Evolutionary conservation across 2,329 filamentous ascomycete species (phyloP).

Genomic region (Cordyceps fumosorosea): DNA sequence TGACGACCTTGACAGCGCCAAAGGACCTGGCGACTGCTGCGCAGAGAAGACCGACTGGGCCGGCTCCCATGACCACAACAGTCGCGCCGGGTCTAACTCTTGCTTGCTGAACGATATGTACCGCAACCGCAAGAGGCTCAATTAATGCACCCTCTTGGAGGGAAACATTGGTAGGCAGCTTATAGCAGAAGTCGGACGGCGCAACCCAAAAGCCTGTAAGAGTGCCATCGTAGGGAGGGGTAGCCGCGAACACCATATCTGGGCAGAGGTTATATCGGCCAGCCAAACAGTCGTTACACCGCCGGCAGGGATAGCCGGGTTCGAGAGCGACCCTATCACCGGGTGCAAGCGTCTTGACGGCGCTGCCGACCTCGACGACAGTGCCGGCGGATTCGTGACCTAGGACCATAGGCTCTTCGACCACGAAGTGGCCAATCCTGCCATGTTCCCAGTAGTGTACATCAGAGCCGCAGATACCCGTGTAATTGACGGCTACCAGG

Average conservation of each 20-base stretch:
- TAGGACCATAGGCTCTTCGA: background rate
- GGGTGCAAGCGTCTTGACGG: background rate
- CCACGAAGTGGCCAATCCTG: background rate
- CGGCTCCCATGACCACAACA: no score
- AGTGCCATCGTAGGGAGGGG: background rate
- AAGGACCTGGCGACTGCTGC: no score
- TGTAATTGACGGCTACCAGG: background rate
- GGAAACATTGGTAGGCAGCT: no score
- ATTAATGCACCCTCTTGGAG: no score
- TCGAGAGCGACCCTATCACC: background rate
- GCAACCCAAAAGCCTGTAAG: background rate
- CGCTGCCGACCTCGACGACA: background rate
- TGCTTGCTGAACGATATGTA: no score
- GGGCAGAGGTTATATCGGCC: background rate
- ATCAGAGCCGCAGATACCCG: background rate
- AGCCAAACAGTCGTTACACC: background rate
- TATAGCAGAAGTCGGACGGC: background rate
- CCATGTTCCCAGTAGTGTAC: background rate
- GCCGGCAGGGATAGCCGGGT: background rate
- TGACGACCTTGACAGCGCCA: no score
- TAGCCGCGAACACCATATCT: background rate
- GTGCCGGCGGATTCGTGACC: background rate
- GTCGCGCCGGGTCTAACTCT: no score
- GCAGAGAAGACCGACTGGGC: no score
- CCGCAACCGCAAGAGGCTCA: no score